Evolutionary conservation across 1,284 basidiomycete species (phyloP).

Genomic region (Sutorius eximius): DNA sequence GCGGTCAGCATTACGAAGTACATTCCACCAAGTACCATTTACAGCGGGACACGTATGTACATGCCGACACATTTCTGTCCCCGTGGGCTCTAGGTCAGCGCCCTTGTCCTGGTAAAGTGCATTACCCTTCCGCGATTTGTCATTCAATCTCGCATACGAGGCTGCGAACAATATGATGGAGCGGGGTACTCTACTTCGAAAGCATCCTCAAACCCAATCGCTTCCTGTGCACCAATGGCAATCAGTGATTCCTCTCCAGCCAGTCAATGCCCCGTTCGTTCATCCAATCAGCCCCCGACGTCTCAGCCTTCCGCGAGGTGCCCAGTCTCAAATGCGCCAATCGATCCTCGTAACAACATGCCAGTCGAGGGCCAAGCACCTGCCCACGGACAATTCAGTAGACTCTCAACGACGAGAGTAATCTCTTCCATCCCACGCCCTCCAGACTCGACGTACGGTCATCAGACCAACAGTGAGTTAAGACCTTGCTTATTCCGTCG

Average conservation of each 20-base stretch:
- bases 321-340: conserved; percentile 1
- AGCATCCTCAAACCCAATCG: background rate
- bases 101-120: background rate
- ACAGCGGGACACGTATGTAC: background rate
- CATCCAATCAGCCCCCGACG: background rate
- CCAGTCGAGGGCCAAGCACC: conserved; percentile 10
- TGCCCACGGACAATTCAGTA: background rate
- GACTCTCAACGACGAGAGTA: background rate
- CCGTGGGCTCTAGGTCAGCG: background rate
- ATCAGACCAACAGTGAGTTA: conserved; percentile 13
- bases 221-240: background rate
- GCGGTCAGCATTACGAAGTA: background rate
- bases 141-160: background rate
- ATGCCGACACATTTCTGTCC: background rate
- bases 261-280: background rate
- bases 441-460: conserved; percentile 9
- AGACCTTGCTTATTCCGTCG: background rate
- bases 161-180: too few relatives aligned
- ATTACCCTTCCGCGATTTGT: background rate
- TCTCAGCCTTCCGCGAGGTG: conserved; percentile 3
- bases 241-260: background rate
- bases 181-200: background rate
- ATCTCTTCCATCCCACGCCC: conserved; percentile 8
- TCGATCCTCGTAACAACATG: conserved; percentile 15
- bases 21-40: background rate